phyloP scores from a whole-genome alignment of 495 filamentous ascomycete genomes.

The Penicillium paxilli region DNA sequence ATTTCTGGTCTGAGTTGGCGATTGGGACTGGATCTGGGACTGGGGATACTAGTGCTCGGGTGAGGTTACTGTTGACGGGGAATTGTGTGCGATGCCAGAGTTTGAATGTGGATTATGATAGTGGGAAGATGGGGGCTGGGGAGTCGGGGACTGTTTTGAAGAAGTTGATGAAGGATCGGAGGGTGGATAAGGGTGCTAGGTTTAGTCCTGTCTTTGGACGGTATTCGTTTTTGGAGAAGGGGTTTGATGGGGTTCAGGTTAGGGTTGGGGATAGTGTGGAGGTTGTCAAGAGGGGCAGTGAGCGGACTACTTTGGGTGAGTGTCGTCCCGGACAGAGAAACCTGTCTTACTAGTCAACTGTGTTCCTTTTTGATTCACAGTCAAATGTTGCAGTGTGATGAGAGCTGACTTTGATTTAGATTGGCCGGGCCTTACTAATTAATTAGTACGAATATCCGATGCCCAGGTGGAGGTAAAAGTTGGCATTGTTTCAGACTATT shows the following conservation, averaged over 20 bases:
- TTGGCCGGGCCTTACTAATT: constrained; percentile 29
- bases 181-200: constrained; percentile 72
- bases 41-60: too few relatives aligned
- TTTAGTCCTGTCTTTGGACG: constrained; percentile 83
- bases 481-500: not conserved
- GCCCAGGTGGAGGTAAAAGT: too few relatives aligned
- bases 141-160: constrained; percentile 71
- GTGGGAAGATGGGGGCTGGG: constrained; percentile 63
- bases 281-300: constrained; percentile 56
- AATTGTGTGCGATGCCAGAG: constrained; percentile 82
- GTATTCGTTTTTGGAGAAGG: constrained; percentile 64
- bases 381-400: not conserved
- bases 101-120: constrained; percentile 81
- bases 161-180: constrained; percentile 72
- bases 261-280: constrained; percentile 70
- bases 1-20: constrained; percentile 74
- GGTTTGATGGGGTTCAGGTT: constrained; percentile 36
- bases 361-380: not conserved
- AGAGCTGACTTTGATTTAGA: constrained; percentile 18
- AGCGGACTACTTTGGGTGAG: constrained; percentile 65
- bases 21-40: constrained; percentile 34
- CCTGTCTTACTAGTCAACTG: not conserved
- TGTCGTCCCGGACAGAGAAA: too few relatives aligned
- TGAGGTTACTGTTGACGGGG: constrained; percentile 61
- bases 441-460: too few relatives aligned